These are phyloP conservation scores for Vicia villosa DNA, from an alignment of 306 rosid genomes.

Conservation along the genomic window DNA sequence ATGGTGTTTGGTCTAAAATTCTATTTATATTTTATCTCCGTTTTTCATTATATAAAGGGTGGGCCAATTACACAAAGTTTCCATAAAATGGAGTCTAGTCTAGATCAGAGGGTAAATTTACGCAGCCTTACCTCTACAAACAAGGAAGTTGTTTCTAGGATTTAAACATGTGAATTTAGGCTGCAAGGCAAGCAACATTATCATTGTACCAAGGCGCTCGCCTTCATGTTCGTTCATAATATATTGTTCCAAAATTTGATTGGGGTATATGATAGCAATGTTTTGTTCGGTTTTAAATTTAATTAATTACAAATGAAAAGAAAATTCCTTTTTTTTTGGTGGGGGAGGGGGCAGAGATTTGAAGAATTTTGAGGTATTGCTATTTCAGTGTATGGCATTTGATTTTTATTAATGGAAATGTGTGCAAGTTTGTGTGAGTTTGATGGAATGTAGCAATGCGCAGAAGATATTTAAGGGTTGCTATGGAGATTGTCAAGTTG, in stretches of 20 bases:
- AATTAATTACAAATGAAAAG: not conserved
- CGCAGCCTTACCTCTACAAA: not conserved
- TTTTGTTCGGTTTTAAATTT: conserved; percentile 15
- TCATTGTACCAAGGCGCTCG: not conserved
- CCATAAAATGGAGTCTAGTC: not conserved
- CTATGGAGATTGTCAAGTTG: conserved; percentile 22
- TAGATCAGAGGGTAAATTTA: not conserved
- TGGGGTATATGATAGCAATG: not conserved
- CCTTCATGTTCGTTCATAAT: not conserved
- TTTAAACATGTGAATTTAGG: not conserved
- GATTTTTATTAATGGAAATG: conserved; percentile 17
- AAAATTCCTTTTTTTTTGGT: no score
- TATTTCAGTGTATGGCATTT: not conserved
- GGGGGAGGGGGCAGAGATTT: not conserved
- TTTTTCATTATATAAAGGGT: not conserved
- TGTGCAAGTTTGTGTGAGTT: conserved; percentile 23
- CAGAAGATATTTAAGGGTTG: conserved; percentile 17
- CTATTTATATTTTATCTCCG: not conserved
- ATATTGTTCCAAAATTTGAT: not conserved
- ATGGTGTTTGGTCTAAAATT: not conserved
- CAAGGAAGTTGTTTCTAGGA: not conserved
- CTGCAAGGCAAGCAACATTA: not conserved
- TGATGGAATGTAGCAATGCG: conserved; percentile 3
- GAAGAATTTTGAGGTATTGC: conserved; percentile 11
- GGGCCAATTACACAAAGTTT: not conserved